These are phyloP conservation scores for Zygosaccharomyces lentus DNA, from an alignment of 805 yeast species.

Conservation along the genomic window DNA sequence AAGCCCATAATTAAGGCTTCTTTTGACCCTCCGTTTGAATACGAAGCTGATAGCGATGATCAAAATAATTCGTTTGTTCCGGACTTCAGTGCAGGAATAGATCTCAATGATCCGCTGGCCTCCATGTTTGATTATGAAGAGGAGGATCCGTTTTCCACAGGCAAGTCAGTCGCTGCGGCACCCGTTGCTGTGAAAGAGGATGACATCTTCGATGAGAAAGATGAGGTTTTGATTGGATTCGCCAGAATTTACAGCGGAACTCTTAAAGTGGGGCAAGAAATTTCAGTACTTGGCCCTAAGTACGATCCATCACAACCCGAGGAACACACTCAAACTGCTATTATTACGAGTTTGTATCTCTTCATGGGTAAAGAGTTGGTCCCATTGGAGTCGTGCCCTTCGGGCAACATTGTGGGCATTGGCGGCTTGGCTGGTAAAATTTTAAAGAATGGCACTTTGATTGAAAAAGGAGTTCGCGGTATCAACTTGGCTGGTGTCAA, in stretches of 20 bases:
- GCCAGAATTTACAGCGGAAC: slow-evolving; percentile 88
- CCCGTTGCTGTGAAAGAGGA: slow-evolving; percentile 32
- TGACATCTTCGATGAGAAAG: slow-evolving; percentile 43
- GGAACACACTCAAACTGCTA: slow-evolving; percentile 53
- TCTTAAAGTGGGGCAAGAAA: slow-evolving; percentile 64
- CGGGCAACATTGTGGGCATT: slow-evolving; percentile 93
- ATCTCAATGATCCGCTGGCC: slow-evolving; percentile 37
- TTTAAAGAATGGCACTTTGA: slow-evolving; percentile 80
- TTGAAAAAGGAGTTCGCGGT: slow-evolving; percentile 54
- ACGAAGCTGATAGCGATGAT: slow-evolving; percentile 19
- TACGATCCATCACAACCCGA: slow-evolving; percentile 63
- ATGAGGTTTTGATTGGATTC: slow-evolving; percentile 79
- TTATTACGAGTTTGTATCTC: slow-evolving; percentile 65
- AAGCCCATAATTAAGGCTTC: slow-evolving; percentile 23
- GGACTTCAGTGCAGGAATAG: slow-evolving; percentile 31
- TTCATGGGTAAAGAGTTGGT: slow-evolving; percentile 92
- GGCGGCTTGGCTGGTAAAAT: slow-evolving; percentile 83
- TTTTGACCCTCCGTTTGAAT: slow-evolving; percentile 25
- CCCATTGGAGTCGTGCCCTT: slow-evolving; percentile 74
- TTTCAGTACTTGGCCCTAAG: slow-evolving; percentile 80
- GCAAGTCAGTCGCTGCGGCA: slow-evolving; percentile 5
- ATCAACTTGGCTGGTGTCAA: slow-evolving; percentile 76
- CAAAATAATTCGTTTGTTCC: slow-evolving; percentile 21
- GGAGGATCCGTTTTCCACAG: slow-evolving; percentile 48
- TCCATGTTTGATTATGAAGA: slow-evolving; percentile 48